Base-by-base conservation (phyloP, 768 basidiomycete genomes). In the Lactifluus volemus region DNA sequence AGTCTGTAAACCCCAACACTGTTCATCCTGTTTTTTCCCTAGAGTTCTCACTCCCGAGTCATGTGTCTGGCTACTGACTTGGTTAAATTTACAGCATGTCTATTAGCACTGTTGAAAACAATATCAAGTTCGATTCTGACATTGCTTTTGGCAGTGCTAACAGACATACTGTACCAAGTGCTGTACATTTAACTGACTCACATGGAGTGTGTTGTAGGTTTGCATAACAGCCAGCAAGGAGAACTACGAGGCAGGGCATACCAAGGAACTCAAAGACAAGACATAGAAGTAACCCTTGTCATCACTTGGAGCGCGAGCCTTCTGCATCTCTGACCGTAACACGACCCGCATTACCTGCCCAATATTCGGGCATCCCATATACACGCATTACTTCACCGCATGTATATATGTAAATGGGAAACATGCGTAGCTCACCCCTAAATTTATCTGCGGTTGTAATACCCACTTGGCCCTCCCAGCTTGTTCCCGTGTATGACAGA, bases 201-300 rank as follows among this genome's bases (percentile, higher is more conserved):
- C 32, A 34, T 34, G 9, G 32, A 9, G 15, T n/a, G 19, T 3
- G 9, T 29, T 36, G 5, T 29, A 39, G 19, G 15, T 17, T 48
- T 17, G 49, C 5, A 45, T 55, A 42, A 61, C 41, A 32, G 32
- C 47, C 36, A 34, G 52, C 10, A 14, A 38, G 25, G 17, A 51
- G n/a, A 36, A 30, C 8, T 12, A 32, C 39, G 45, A 25, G 25
- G 25, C 1, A 32, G 51, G 65, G 7, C 70, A 49, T 69, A 88
- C 88, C 86, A 70, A 83, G 78, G 59, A 92, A 86, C 70, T 92
- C 86, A 69, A 25, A 25, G 25, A 25, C 25, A 86, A 92, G 0
- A 83, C 81, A 65, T 93, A 93, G 53, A 93, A 92, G 67, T 88
- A 91, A 0, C 91, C 91, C 4, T 80, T 75, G 19, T 77, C 79